These are phyloP conservation scores for Paratrypanosoma confusum DNA, from an alignment of 208 protist genomes.

Conservation along the genomic window DNA sequence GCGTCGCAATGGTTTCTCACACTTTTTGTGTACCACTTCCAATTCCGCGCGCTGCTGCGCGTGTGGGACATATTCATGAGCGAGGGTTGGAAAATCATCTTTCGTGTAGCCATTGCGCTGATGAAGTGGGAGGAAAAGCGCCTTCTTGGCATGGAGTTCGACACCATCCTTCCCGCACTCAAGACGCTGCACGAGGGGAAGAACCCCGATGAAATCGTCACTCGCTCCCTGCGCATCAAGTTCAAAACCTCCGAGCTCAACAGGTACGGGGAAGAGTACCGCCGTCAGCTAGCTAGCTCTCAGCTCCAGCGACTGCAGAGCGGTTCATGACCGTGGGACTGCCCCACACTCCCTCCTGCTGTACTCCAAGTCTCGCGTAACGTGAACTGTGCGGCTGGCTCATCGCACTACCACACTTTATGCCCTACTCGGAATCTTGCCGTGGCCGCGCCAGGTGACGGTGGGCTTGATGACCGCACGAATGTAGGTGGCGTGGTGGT, in stretches of 20 bases:
- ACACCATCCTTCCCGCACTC: conserved; percentile 63
- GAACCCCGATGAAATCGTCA: conserved; percentile 58
- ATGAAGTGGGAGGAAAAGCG: conserved; percentile 82
- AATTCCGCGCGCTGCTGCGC: conserved; percentile 73
- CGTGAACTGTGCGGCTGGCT: too few species aligned
- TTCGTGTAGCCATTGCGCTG: conserved; percentile 75
- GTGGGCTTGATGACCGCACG: too few species aligned
- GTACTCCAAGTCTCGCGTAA: too few species aligned
- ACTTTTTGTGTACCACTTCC: conserved; percentile 85
- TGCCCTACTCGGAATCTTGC: too few species aligned
- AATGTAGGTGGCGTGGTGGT: too few species aligned
- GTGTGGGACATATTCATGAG: conserved; percentile 91
- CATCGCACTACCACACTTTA: too few species aligned
- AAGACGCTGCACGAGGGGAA: conserved; percentile 83
- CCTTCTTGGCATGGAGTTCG: conserved; percentile 58
- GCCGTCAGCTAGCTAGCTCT: too few species aligned
- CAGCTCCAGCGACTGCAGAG: too few species aligned
- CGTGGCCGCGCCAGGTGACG: too few species aligned
- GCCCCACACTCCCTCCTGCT: too few species aligned
- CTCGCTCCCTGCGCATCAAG: conserved; percentile 62
- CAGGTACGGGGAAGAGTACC: conserved; percentile 71
- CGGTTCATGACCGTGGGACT: too few species aligned
- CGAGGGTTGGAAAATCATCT: conserved; percentile 91
- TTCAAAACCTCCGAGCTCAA: conserved; percentile 84
- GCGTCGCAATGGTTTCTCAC: conserved; percentile 91